phyloP scores from a whole-genome alignment of 2,329 filamentous ascomycete species.

The Aspergillus flavus region DNA sequence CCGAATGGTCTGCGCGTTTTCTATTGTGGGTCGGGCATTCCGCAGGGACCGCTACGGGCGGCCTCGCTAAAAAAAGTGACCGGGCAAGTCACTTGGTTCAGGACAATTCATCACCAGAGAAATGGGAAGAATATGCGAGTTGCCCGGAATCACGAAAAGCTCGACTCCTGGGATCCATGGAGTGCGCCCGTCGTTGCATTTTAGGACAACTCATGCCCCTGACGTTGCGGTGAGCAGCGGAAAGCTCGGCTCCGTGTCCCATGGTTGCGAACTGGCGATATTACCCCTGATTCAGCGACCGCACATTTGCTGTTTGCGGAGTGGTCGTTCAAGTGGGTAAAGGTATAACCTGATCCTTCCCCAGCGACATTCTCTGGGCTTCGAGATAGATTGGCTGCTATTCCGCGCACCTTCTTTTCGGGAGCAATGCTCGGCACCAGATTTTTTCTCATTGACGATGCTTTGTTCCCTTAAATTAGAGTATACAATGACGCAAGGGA shows the following conservation, averaged over 20 bases:
- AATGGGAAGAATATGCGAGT: background rate
- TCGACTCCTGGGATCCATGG: background rate
- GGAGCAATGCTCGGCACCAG: background rate
- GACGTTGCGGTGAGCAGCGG: slow-evolving; percentile 20
- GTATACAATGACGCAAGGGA: background rate
- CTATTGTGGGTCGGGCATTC: background rate
- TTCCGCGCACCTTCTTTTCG: background rate
- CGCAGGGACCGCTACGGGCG: slow-evolving; percentile 1
- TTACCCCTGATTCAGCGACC: slow-evolving; percentile 15
- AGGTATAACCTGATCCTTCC: slow-evolving; percentile 1
- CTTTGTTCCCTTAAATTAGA: background rate
- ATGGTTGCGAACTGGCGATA: slow-evolving; percentile 13
- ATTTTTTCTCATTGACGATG: background rate
- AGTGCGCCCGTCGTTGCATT: background rate
- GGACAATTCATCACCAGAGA: background rate
- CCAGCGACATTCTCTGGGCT: background rate
- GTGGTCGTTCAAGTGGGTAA: background rate
- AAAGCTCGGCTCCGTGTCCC: slow-evolving; percentile 24
- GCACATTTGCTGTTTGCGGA: slow-evolving; percentile 7
- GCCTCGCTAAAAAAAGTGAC: background rate
- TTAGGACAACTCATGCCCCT: slow-evolving; percentile 4
- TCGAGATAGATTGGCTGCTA: background rate
- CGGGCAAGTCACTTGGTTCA: background rate
- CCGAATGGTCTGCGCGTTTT: slow-evolving; percentile 10
- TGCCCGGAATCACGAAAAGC: background rate